A percentile compares a stretch with the other conserved stretches of the same genome.
Evolutionary conservation across 2,329 filamentous ascomycete genomes (phyloP).

Genomic region (Dothiorella sarmentorum): DNA sequence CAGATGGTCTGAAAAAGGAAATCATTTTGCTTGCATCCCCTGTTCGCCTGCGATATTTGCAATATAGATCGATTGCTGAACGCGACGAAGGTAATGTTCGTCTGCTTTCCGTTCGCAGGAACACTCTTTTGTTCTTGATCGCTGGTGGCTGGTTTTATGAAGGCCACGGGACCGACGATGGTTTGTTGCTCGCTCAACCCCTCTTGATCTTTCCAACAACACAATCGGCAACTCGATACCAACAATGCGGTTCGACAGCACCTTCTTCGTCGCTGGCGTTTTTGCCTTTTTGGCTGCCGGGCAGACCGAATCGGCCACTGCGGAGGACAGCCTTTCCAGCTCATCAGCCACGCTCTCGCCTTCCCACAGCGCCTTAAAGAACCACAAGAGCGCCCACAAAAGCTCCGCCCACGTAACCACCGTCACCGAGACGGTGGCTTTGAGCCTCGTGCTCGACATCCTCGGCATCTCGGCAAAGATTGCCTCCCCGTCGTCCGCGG

Average conservation of each 20-base stretch:
- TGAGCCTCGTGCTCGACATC: conserved; percentile 17
- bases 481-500: not conserved
- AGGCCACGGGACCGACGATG: not conserved
- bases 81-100: not conserved
- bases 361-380: not conserved
- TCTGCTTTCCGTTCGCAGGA: not conserved
- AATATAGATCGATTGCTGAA: not conserved
- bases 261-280: not conserved
- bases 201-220: not conserved
- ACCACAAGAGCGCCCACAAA: not conserved
- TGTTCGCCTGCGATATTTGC: too few species aligned
- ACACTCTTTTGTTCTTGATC: not conserved
- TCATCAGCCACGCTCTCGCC: not conserved
- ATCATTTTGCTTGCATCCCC: too few species aligned
- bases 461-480: conserved; percentile 6
- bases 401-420: not conserved
- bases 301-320: not conserved
- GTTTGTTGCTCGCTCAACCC: conserved; percentile 10
- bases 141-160: not conserved
- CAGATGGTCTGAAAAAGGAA: too few species aligned
- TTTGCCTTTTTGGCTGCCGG: not conserved
- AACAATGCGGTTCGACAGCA: not conserved
- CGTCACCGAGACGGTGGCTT: conserved; percentile 11
- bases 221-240: not conserved
- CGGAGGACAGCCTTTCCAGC: not conserved